Evolutionary conservation across 345 rosid species (phyloP), one percentile per base, ranked within the genome.

Genomic region (Euclidium syriacum): DNA sequence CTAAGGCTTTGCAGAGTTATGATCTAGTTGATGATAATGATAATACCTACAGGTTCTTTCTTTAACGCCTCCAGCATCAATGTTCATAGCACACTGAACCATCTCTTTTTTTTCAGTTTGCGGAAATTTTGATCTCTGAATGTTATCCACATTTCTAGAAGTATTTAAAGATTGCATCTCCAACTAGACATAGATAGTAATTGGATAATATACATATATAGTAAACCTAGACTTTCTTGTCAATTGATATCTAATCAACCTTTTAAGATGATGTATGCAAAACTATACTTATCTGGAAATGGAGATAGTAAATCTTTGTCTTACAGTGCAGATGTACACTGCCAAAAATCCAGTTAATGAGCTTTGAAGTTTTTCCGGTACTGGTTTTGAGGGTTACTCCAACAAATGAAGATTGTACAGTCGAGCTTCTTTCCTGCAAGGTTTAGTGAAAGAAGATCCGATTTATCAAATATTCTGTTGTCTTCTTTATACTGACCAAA

Each of bases 391-490:
- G 83, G 57, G 86, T 90, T 7, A 78, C 79, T 64, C 82, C 88
- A 15, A 73, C 90, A 15, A 52, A 68, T 40, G 72, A 77, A 58
- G 77, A 79, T 65, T 90, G 97, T 75, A 79, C 72, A 25, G 86
- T 90, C 9, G 88, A 85, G 79, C 65, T 90, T 71, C 82, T 90
- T 57, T 85, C 86, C 68, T 90, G 92, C 76, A 85, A 83, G 97
- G 97, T 90, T 43, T 5, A 14, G 18, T 20, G 27, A 58, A 5
- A 25, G 15, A 52, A 38, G 36, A 16, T 19, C 18, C 3, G 5
- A 4, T 34, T 57, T 38, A 7, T 27, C 9, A 7, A 35, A 10
- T 33, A 12, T 6, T n/a, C 17, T 41, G 3, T 41, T 23, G 52
- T 58, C 49, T 24, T 64, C 53, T 6, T 36, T n/a, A 3, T 40